Base-by-base conservation (phyloP, 352 stramenopile genomes). In the Phytophthora meadii region DNA sequence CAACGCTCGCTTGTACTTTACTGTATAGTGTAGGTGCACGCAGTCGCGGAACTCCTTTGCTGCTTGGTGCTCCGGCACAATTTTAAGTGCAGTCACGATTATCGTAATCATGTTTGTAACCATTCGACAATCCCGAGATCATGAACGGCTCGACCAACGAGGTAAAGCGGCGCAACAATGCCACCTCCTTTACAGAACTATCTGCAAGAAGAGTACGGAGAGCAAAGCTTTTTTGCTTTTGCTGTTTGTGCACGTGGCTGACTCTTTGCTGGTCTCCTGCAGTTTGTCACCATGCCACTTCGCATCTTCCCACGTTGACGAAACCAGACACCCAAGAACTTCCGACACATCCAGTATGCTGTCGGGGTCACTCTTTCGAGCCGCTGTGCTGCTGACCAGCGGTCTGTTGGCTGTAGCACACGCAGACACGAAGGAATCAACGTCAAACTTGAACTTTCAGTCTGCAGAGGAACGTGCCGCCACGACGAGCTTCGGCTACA, bases 401-500 rank as follows among this genome's bases (percentile, higher is more conserved):
- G 51, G 55, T 34, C 12, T 72, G 7, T n/a, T 71, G 5, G 50
- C 53, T 11, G 49, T 64, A 6, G 36, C 36, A 0, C 51, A 71
- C 8, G 65, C 66, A 0, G 48, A 72, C 49, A 72, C 63, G 42
- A 64, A 68, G n/a, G 49, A 61, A 53, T 24, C 37, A 27, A 72
- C 64, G 17, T 54, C 65, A 12, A 72, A 65, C 52, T 36, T 65
- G n/a, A 72, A 68, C 36, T 72, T 68, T 40, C 41, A 62, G 41
- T 64, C 44, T 3, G 49, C 6, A 36, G 64, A 65, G 48, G 62
- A 72, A 41, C 39, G 39, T 39, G 50, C 46, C 4, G 24, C 64
- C 28, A 54, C 70, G 4, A 65, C 70, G 4, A 65, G 39, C 28
- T 86, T 86, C 46, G 77, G 77, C 15, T 86, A 62, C 59, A 74